Evolutionary conservation across 129 eudicot species (phyloP), one percentile per base, ranked within the genome.

Genomic region (Pulicaria dysenterica): DNA sequence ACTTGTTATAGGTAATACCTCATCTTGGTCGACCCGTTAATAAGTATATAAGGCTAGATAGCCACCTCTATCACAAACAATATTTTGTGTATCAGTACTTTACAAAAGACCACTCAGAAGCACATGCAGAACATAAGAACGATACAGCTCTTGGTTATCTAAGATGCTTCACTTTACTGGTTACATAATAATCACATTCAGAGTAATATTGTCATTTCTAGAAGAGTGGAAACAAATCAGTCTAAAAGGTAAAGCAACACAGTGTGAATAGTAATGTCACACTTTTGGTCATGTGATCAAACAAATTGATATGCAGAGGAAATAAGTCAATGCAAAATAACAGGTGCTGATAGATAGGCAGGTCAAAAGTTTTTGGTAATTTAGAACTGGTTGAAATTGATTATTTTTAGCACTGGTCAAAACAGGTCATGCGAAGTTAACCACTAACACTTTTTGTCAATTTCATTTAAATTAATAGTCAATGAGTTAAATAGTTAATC

Each of bases 141-240:
- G 19, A 64, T 44, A 42, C 54, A 16, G 15, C 54, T 64, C 70
- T 64, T 43, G 9, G 55, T 64, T 44, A 17, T 64, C 24, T 36
- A 64, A 64, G 53, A 64, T 42, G 69, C 15, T 64, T 43, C 69
- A 64, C 54, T 64, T 42, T 16, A 53, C 10, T 64, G 39, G 39
- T 53, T 16, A 64, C 36, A 64, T 9, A 64, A 64, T 16, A 64
- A 43, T 51, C 14, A 17, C 53, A 55, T 37, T 19, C 17, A 69
- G 74, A 50, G 49, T 56, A 50, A 19, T 54, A 53, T 36, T 53
- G 38, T 69, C 63, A 16, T 70, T 53, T 39, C 17, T 36, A 40
- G 5, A 40, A 14, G 40, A 34, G 14, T n/a, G 46, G 53, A 39
- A 17, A 19, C 5, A 43, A 64, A 43, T 64, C 70, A 64, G 14